Percentiles rank a stretch among this genome's conserved stretches.
These are phyloP conservation scores for Blastobotrys elegans DNA, from an alignment of 1,139 yeast species.

Conservation along the genomic window DNA sequence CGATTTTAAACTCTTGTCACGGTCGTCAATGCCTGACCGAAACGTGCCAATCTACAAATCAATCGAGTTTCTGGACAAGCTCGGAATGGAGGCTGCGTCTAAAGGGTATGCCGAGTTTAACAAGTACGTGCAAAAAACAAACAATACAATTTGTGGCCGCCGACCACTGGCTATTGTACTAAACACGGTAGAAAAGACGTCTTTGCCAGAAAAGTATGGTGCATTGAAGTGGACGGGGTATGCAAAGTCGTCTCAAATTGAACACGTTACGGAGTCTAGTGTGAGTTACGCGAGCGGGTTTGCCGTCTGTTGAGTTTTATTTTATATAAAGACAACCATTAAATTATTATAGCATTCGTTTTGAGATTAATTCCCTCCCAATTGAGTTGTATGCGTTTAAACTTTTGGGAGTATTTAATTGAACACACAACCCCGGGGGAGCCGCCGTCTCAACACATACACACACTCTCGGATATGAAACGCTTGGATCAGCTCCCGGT, in stretches of 20 bases:
- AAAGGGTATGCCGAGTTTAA: constrained; percentile 58
- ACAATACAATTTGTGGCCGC: constrained; percentile 92
- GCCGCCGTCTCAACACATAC: no score
- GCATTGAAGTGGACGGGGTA: constrained; percentile 74
- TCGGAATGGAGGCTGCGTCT: constrained; percentile 63
- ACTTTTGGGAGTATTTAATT: no score
- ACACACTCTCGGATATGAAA: no score
- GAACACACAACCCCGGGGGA: no score
- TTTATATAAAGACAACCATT: no score
- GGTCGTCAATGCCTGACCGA: constrained; percentile 16
- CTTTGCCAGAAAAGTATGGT: constrained; percentile 20
- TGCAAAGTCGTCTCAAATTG: constrained; percentile 65
- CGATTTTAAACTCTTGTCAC: constrained; percentile 14
- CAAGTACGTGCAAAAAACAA: constrained; percentile 59
- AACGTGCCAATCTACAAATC: constrained; percentile 56
- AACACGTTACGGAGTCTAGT: constrained; percentile 56
- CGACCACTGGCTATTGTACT: constrained; percentile 69
- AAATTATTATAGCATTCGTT: no score
- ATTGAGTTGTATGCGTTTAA: no score
- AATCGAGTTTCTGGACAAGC: constrained; percentile 63
- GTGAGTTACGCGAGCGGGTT: constrained; percentile 90
- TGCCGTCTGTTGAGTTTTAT: no score
- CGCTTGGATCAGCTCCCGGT: constrained; percentile 4
- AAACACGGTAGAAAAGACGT: constrained; percentile 37
- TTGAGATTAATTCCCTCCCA: no score